A percentile compares a stretch with the other conserved stretches of the same genome.
These are phyloP conservation scores for Brettanomyces sp. DNA, from an alignment of 805 yeast genomes.

Conservation along the genomic window DNA sequence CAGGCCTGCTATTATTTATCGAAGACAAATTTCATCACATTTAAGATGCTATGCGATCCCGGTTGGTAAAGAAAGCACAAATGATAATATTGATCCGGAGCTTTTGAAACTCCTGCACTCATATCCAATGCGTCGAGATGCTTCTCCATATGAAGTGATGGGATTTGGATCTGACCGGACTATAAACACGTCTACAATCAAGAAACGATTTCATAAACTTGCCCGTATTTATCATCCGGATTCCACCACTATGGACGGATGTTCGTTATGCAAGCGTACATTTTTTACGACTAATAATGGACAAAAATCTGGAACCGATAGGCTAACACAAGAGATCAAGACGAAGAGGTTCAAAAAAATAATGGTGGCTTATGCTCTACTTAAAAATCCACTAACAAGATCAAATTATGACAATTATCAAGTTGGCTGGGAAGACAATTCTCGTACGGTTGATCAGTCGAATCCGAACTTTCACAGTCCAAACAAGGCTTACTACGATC, in stretches of 20 bases:
- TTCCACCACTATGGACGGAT: conserved; percentile 17
- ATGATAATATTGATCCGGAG: conserved; percentile 3
- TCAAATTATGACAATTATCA: conserved; percentile 37
- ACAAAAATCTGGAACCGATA: neutral
- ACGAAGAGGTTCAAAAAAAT: conserved; percentile 45
- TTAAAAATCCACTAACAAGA: conserved; percentile 36
- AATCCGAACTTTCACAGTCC: conserved; percentile 15
- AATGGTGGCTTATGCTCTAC: conserved; percentile 49
- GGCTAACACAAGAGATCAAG: conserved; percentile 15
- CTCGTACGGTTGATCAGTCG: conserved; percentile 8
- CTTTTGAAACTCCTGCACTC: conserved; percentile 15
- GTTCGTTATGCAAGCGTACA: conserved; percentile 6
- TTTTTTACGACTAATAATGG: conserved; percentile 5
- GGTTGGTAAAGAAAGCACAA: neutral
- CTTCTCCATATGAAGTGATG: conserved; percentile 68
- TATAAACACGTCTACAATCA: conserved; percentile 31
- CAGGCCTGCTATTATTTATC: too few species aligned
- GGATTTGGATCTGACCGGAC: conserved; percentile 26
- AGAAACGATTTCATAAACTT: conserved; percentile 42
- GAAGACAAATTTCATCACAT: neutral
- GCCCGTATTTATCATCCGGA: conserved; percentile 86
- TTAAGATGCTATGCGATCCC: neutral
- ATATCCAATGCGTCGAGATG: conserved; percentile 39
- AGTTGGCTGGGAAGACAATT: conserved; percentile 35
- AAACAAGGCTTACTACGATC: conserved; percentile 8